Conservation (phyloP, 345 rosid genomes). For the Dipteronia sinensis region DNA sequence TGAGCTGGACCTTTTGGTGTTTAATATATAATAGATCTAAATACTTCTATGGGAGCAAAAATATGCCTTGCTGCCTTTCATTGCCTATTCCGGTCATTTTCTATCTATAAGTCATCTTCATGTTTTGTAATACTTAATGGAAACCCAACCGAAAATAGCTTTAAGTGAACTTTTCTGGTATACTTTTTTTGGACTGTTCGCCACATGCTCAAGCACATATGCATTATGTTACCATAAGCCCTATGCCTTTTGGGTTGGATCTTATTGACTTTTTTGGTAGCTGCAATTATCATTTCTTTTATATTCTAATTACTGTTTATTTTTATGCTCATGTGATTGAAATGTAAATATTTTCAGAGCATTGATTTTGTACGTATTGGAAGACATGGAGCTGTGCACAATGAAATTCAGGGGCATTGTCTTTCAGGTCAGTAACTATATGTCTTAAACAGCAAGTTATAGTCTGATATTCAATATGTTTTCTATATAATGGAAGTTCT, state of each 20-base stretch:
- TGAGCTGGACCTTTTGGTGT: not conserved
- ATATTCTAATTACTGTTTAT: not conserved
- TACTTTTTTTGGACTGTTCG: not conserved
- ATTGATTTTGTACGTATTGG: conserved; percentile 92
- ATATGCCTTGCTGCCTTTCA: not conserved
- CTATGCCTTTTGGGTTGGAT: not conserved
- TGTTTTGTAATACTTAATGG: not conserved
- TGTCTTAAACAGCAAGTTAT: conserved; percentile 14
- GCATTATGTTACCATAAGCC: not conserved
- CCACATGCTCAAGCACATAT: not conserved
- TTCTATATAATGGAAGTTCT: conserved; percentile 28
- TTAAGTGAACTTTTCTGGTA: not conserved
- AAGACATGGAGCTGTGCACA: conserved; percentile 82
- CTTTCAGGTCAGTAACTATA: conserved; percentile 59
- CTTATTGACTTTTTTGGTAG: conserved; percentile 2
- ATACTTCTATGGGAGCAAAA: not conserved
- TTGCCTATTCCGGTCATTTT: not conserved
- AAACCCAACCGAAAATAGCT: not conserved
- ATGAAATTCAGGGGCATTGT: conserved; percentile 73
- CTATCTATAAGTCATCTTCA: not conserved
- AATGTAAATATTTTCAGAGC: conserved; percentile 43
- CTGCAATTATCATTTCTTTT: not conserved
- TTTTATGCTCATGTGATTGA: not conserved
- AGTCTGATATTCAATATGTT: conserved; percentile 19
- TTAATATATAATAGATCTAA: not conserved